A percentile compares a stretch with the other conserved stretches of the same genome.
These are phyloP conservation scores for Neurospora sp. DNA, from an alignment of 2,329 filamentous ascomycete species.

Conservation along the genomic window DNA sequence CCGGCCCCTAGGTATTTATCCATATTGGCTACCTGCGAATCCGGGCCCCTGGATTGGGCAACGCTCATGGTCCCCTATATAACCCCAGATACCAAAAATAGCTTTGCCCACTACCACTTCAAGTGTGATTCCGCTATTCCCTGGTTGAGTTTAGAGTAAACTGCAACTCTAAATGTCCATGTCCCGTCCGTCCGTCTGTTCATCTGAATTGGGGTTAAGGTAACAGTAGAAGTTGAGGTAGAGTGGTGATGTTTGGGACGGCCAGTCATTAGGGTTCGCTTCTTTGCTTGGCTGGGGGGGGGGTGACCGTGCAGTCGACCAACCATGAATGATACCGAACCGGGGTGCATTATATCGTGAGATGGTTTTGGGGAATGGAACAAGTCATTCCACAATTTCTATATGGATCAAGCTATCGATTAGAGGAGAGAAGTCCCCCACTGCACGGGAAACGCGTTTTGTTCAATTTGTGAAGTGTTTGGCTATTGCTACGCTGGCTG, in stretches of 20 bases:
- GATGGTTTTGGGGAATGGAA: not conserved
- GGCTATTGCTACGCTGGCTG: not conserved
- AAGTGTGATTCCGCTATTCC: not conserved
- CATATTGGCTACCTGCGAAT: constrained; percentile 18
- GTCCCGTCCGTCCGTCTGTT: not conserved
- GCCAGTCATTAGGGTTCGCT: not conserved
- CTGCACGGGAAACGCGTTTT: not conserved
- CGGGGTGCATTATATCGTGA: not conserved
- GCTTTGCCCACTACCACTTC: not conserved
- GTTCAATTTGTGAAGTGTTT: not conserved
- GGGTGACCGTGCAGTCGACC: not conserved
- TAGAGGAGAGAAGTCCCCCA: not conserved
- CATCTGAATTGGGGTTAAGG: not conserved
- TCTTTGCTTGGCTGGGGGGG: not conserved
- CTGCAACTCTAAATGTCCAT: not conserved
- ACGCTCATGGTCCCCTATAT: not conserved
- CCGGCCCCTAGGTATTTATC: constrained; percentile 14
- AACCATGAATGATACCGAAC: not conserved
- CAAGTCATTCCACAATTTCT: not conserved
- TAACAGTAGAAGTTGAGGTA: not conserved
- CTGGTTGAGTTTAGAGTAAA: not conserved
- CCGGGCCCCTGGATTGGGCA: constrained; percentile 17
- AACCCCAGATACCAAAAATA: not conserved
- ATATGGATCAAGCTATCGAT: not conserved
- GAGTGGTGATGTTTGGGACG: not conserved